Base-by-base conservation (phyloP, 805 yeast species). In the Lipomyces spencermartinsiae region DNA sequence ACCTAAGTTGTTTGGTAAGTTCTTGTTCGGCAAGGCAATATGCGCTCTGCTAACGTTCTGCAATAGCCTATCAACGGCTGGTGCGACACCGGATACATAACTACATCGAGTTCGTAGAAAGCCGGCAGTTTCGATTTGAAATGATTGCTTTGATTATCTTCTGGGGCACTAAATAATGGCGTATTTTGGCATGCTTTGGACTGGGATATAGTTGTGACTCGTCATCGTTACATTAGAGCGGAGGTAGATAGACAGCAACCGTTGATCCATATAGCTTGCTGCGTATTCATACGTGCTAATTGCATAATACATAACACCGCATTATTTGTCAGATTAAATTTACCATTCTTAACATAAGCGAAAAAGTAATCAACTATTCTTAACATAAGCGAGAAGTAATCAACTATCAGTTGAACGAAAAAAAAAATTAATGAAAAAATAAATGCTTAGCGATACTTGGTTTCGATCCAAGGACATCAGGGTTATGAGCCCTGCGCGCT, bases 401-500 rank as follows among this genome's bases (percentile, higher is more conserved):
- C n/a, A n/a, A n/a, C n/a, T n/a, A n/a, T n/a, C n/a, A n/a, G n/a
- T n/a, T n/a, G n/a, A n/a, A n/a, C n/a, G n/a, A n/a, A 19, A 29
- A 54, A 19, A 29, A 54, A n/a, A 12, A 25, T 8, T 6, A 34
- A 35, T 1, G 9, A 57, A 54, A 63, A 63, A 69, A 69, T 74
- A 73, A 76, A 82, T 80, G 80, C 78, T 33, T 89, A 89, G 92
- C 93, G 90, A 86, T 87, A 90, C 89, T 84, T 81, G 90, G 93
- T 89, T 88, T 89, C 93, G 93, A 89, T 89, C 93, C 91, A 81
- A 85, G 90, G 93, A 87, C 93, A 86, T 89, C 92, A 89, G 93
- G 92, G 93, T 89, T 89, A 89, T 89, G 93, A 89, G 93, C 93
- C 93, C 93, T 87, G 92, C 92, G 92, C 93, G 93, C 93, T 89